Conservation (phyloP, 2,329 filamentous ascomycete species). For the Aureobasidium pullulans region DNA sequence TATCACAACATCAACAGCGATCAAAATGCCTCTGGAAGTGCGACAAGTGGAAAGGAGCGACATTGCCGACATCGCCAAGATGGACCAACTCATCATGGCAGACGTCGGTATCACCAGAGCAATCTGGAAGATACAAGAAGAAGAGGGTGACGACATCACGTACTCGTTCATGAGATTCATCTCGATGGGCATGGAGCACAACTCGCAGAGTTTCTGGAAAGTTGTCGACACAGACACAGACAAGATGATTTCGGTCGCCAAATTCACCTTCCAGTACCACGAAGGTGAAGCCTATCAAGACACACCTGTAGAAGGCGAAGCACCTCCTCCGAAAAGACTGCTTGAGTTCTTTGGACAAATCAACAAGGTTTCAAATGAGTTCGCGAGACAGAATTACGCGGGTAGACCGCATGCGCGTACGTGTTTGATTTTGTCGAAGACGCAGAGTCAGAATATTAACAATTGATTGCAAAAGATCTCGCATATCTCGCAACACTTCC, state of each 20-base stretch:
- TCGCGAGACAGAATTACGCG: slow-evolving; percentile 16
- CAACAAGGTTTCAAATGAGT: slow-evolving; percentile 11
- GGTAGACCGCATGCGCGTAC: slow-evolving; percentile 18
- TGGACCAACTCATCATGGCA: slow-evolving; percentile 20
- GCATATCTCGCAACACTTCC: slow-evolving; percentile 29
- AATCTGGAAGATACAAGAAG: slow-evolving; percentile 13
- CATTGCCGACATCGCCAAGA: slow-evolving; percentile 18
- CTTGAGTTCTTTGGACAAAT: slow-evolving; percentile 5
- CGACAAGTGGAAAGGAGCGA: slow-evolving; percentile 18
- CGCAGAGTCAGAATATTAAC: not conserved
- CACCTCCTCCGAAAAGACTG: not conserved
- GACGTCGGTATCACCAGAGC: slow-evolving; percentile 17
- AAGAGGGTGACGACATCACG: not conserved
- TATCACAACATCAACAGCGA: not conserved
- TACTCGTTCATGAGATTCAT: not conserved
- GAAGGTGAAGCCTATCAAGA: slow-evolving; percentile 1
- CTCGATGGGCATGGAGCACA: not conserved
- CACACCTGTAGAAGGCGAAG: not conserved
- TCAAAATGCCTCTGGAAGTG: slow-evolving; percentile 20
- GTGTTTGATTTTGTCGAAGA: not conserved
- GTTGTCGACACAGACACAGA: slow-evolving; percentile 23
- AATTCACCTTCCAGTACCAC: slow-evolving; percentile 19
- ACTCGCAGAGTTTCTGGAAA: slow-evolving; percentile 14
- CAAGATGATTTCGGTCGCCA: slow-evolving; percentile 25
- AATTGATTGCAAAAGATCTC: slow-evolving; percentile 16